Evolutionary conservation across 2,329 filamentous ascomycete genomes (phyloP), one percentile per base, ranked within the genome.

Genomic region (Pseudocercospora eumusae): DNA sequence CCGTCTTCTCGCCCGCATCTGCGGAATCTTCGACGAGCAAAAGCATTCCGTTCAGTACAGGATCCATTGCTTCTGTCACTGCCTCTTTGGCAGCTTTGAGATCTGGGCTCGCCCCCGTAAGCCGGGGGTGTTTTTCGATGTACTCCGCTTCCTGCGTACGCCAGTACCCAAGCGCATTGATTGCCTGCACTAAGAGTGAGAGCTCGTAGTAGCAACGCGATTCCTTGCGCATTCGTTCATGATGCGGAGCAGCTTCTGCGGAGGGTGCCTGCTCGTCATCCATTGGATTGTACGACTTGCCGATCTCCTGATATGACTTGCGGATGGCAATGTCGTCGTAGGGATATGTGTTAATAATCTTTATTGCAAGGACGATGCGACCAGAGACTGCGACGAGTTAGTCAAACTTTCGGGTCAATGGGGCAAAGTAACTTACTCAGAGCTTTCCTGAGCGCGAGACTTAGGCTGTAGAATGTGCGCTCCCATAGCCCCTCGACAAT

Each of bases 361-460:
- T 78, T 54, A 82, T 77, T 57, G 86, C 85, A 54, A 85, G 85
- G 31, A 79, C 76, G 50, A 88, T 77, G 62, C 79, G 77, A 59
- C 82, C 82, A 69, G 75, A 74, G 50, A 75, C 76, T 79, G 56
- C 15, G 13, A 55, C 33, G 36, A 44, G 55, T 72, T 70, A 66
- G 68, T 60, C 52, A 36, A n/a, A 25, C 42, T 18, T 23, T 52
- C 53, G 2, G 11, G 18, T 40, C n/a, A 40, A 15, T 9, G 53
- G 59, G 15, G 42, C 18, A 45, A 15, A 13, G 54, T 56, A 52
- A 84, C 91, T 81, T 85, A 96, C 92, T 84, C 52, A 96, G 82
- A 71, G 97, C 92, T 64, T 88, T 87, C 71, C 90, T 90, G 78
- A 96, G 91, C n/a, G 93, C 84, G 69, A 86, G 83, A 28, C 85